phyloP scores from a whole-genome alignment of 2,329 filamentous ascomycete species.

The Bipolaris bicolor region DNA sequence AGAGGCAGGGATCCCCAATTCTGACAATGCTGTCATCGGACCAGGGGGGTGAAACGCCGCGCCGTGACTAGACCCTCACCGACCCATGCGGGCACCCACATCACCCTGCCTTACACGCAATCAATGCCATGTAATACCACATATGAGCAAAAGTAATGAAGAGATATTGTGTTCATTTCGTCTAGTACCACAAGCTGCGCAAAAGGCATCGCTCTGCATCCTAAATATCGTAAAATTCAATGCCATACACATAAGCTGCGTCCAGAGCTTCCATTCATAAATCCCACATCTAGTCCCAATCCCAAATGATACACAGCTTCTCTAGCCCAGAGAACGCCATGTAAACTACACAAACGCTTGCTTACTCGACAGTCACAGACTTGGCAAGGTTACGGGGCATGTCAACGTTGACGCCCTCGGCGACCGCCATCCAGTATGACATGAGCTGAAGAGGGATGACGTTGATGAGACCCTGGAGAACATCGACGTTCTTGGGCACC shows the following conservation, averaged over 20 bases:
- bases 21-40: conserved; percentile 22
- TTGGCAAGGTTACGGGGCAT: conserved; percentile 99
- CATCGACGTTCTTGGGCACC: conserved; percentile 93
- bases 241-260: conserved; percentile 25
- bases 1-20: conserved; percentile 16
- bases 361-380: conserved; percentile 97
- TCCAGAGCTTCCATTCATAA: conserved; percentile 31
- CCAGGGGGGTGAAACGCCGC: conserved; percentile 12
- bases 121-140: not conserved
- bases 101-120: not conserved
- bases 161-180: conserved; percentile 24
- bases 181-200: conserved; percentile 19
- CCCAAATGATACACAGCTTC: conserved; percentile 35
- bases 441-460: conserved; percentile 97
- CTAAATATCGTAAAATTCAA: conserved; percentile 25
- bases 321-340: conserved; percentile 21
- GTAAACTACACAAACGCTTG: conserved; percentile 18
- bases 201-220: conserved; percentile 20
- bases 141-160: not conserved
- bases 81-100: not conserved
- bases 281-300: conserved; percentile 21
- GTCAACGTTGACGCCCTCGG: conserved; percentile 95
- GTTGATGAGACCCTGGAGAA: conserved; percentile 94
- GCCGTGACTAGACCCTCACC: not conserved
- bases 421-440: conserved; percentile 97